Evolutionary conservation across 2,329 filamentous ascomycete species (phyloP), one percentile per base, ranked within the genome.

Genomic region (Bipolaris zeicola): DNA sequence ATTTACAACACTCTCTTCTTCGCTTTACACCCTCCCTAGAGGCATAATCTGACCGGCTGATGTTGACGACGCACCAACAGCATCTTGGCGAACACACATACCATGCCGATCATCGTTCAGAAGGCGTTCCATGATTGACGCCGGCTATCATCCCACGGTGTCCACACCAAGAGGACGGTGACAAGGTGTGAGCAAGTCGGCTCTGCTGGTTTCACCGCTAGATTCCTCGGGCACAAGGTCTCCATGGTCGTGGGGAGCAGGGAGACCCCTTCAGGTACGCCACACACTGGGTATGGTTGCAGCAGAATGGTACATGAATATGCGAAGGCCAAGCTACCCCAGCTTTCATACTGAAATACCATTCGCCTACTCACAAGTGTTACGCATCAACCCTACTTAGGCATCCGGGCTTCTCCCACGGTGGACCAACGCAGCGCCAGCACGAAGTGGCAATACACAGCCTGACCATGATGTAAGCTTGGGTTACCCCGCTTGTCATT

Each of bases 191-290:
- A 39, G 33, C 37, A 47, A 52, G 13, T 52, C 36, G 39, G 36
- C 43, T 52, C 43, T 14, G 24, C 38, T 57, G 38, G 51, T 57
- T 61, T 64, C 64, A 60, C 55, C 60, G 61, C 60, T 50, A 44
- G 38, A 28, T 56, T 48, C 42, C 38, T 44, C 22, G 38, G 47
- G 48, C 54, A 33, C 46, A 57, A 56, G 50, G 55, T 53, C 58
- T 60, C 46, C 50, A 53, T 39, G 41, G 55, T 57, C 39, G 57
- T 61, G 63, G 58, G 66, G 62, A 58, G 33, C 62, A 64, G 58
- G 66, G 62, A 58, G 33, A 65, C 42, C 65, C 66, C 51, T 58
- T 52, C 61, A 41, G 45, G 16, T 38, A 38, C 18, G 20, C 45
- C 34, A 48, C 55, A 16, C 51, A 46, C 59, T 65, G 62, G 61